Base-by-base conservation (phyloP, 2,329 filamentous ascomycete genomes). In the Cladophialophora exuberans region DNA sequence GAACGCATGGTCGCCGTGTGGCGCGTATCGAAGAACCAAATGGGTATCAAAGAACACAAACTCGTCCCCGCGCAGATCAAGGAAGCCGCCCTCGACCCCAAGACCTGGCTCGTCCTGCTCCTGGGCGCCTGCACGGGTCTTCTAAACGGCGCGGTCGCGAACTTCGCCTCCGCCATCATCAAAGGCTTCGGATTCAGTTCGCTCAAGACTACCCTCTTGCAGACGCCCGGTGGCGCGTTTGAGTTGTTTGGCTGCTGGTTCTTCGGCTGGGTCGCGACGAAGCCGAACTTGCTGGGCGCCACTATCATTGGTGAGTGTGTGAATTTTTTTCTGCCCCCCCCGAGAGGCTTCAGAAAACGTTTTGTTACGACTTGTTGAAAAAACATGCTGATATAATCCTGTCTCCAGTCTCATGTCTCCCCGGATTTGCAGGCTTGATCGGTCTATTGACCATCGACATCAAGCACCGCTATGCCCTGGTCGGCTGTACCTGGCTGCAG, bases 401-500 rank as follows among this genome's bases (percentile, higher is more conserved):
- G 38, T 1, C 72, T 76, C 25, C 41, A 59, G 53, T 60, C 3
- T 46, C 53, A 18, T 60, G 49, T 10, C 46, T 60, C 1, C 57
- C 57, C 22, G 57, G 57, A 2, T 31, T 81, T 9, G 77, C 68
- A 1, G 79, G 78, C 0, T 70, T 82, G 0, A 68, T 81, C 1
- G 79, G 79, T 3, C 79, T 82, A 54, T 69, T 76, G 1, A 73
- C 77, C 23, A 80, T 78, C 13, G 62, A 66, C 17, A 66, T 79
- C 2, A 65, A 73, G 3, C 71, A 80, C 44, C 74, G 74, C 49
- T 72, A 78, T 68, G 74, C 73, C 1, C 71, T 82, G 1, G 77
- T 80, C 0, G 79, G 69, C n/a, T 80, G 78, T 61, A 78, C 76
- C 6, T 81, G 79, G 79, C 65, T 82, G 10, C 76, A 80, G 56